A percentile compares a stretch with the other conserved stretches of the same genome.
phyloP scores from a whole-genome alignment of 2,329 filamentous ascomycete genomes.

The Coniochaeta hoffmannii region DNA sequence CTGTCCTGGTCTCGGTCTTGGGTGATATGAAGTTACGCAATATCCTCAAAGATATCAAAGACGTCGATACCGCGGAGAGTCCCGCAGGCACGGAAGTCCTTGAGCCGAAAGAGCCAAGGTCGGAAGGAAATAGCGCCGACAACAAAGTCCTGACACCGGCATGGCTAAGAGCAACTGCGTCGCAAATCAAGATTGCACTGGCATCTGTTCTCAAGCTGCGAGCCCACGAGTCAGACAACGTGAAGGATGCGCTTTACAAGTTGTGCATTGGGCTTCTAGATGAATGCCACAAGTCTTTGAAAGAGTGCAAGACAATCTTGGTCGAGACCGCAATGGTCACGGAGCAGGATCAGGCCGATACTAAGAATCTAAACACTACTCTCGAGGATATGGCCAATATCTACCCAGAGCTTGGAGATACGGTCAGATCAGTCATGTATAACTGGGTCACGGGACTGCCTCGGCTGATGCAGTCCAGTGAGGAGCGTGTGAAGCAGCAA shows the following conservation, averaged over 20 bases:
- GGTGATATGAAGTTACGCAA: conserved; percentile 48
- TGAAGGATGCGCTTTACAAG: conserved; percentile 58
- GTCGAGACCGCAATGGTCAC: conserved; percentile 73
- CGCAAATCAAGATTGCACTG: conserved; percentile 78
- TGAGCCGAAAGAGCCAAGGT: conserved; percentile 12
- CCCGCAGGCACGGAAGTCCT: conserved; percentile 9
- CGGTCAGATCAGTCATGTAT: conserved; percentile 62
- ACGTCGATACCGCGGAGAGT: conserved; percentile 13
- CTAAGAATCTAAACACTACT: conserved; percentile 25
- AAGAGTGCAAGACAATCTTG: conserved; percentile 61
- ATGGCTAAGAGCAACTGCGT: conserved; percentile 75
- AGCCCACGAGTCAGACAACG: conserved; percentile 59
- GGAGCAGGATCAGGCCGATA: conserved; percentile 31
- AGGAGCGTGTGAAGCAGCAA: conserved; percentile 68
- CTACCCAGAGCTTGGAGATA: conserved; percentile 44
- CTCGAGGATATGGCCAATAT: conserved; percentile 53
- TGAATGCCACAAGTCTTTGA: conserved; percentile 67
- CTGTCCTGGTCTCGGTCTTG: conserved; percentile 46
- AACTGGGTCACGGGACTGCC: conserved; percentile 78
- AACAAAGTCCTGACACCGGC: conserved; percentile 35
- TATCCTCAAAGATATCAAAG: conserved; percentile 27
- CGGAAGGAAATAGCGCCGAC: conserved; percentile 18
- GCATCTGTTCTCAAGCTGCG: conserved; percentile 70
- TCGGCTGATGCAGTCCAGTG: conserved; percentile 73
- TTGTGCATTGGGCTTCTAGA: conserved; percentile 72